Base-by-base conservation (phyloP, 2,329 filamentous ascomycete genomes). In the Sphaerulina musiva region DNA sequence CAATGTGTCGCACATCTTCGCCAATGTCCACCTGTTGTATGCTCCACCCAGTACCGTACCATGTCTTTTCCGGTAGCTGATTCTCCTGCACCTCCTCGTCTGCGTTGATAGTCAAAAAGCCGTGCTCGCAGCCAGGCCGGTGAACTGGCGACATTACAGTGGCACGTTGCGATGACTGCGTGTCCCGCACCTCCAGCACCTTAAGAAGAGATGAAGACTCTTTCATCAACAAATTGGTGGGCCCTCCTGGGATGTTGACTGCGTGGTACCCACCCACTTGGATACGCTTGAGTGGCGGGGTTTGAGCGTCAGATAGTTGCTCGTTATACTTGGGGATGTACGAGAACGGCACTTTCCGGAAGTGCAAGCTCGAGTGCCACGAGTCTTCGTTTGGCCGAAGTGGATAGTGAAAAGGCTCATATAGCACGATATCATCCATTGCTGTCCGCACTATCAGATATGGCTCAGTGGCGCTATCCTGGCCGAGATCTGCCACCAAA, bases 361-460 rank as follows among this genome's bases (percentile, higher is more conserved):
- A 95, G 51, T 83, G 81, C 9, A 96, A 74, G 6, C 78, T 80
- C 23, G 75, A 72, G 1, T 79, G 74, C 61, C 85, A 78, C 5
- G 52, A 31, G 7, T 53, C 52, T 9, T 42, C 9, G 23, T 26
- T 20, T 3, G 51, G n/a, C 1, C 41, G 38, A n/a, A 40, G 45
- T 26, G 56, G 54, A 74, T 74, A 67, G 41, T 81, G 78, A 62
- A 89, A 86, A 1, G 92, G 90, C 67, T 93, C 84, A 68, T 97
- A 98, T 44, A 97, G 80, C 9, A 86, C 86, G 34, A 97, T 74
- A 66, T 97, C 91, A 59, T 95, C 86, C 55, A 82, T 85, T 8
- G 81, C 78, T 46, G 89, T 89, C 48, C 92, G 87, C 29, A 91
- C 75, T 62, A 97, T 84, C 17, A 98, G 76, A 68, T 95, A 89